A percentile compares a stretch with the other conserved stretches of the same genome.
phyloP scores from a whole-genome alignment of 129 eudicot species.

The Artemisia argyi region DNA sequence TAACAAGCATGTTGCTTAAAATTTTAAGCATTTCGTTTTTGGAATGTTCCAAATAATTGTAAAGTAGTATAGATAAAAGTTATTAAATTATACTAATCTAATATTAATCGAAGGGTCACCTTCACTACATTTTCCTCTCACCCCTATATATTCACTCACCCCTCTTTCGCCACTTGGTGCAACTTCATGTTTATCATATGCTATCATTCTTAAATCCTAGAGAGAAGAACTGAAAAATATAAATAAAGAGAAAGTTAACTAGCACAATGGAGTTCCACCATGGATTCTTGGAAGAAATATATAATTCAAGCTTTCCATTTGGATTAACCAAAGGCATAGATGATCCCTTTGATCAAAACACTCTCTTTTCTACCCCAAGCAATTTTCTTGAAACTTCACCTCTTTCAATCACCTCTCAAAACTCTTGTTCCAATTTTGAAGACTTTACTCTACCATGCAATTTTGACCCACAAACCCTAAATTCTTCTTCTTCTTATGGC shows the following conservation, averaged over 20 bases:
- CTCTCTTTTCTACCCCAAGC: slow-evolving; percentile 23
- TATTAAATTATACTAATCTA: not conserved
- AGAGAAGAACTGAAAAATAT: slow-evolving; percentile 22
- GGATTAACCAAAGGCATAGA: slow-evolving; percentile 26
- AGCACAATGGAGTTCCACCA: slow-evolving; percentile 47
- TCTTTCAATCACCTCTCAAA: slow-evolving; percentile 27
- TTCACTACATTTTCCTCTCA: slow-evolving; percentile 10
- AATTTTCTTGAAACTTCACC: slow-evolving; percentile 33
- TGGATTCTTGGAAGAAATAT: slow-evolving; percentile 57
- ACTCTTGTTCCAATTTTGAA: slow-evolving; percentile 29
- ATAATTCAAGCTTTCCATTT: slow-evolving; percentile 34
- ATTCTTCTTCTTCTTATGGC: slow-evolving; percentile 20
- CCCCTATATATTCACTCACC: slow-evolving; percentile 24
- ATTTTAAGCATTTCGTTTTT: too few relatives aligned
- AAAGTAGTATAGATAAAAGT: too few relatives aligned
- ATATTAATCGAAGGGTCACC: slow-evolving; percentile 6
- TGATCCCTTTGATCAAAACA: slow-evolving; percentile 31
- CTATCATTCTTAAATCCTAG: slow-evolving; percentile 14
- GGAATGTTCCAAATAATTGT: too few relatives aligned
- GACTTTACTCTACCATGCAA: slow-evolving; percentile 29
- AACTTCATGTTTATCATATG: slow-evolving; percentile 21
- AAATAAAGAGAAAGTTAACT: slow-evolving; percentile 29
- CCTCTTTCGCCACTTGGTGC: slow-evolving; percentile 35
- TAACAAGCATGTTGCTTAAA: too few relatives aligned
- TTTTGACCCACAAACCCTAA: slow-evolving; percentile 41